These are phyloP conservation scores for Jacaranda copaia DNA, from an alignment of 257 asterid genomes.

Conservation along the genomic window DNA sequence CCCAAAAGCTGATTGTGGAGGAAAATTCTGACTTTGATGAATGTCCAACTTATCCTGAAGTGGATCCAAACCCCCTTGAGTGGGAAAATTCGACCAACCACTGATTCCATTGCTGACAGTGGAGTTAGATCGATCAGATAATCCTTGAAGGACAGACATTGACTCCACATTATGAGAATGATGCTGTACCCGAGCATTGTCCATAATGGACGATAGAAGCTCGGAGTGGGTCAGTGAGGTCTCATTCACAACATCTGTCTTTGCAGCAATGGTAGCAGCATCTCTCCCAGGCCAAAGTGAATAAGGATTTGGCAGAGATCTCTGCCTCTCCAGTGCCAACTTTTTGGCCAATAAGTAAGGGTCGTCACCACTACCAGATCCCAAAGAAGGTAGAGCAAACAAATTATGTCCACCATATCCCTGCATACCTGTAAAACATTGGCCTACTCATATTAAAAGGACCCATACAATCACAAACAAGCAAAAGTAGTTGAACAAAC, in stretches of 20 bases:
- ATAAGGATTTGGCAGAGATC: slow-evolving; percentile 68
- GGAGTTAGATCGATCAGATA: slow-evolving; percentile 59
- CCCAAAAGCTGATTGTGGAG: slow-evolving; percentile 70
- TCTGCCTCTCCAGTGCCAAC: slow-evolving; percentile 78
- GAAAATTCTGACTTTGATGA: slow-evolving; percentile 65
- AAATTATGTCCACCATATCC: slow-evolving; percentile 62
- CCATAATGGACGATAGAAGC: slow-evolving; percentile 55
- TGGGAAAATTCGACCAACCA: slow-evolving; percentile 77
- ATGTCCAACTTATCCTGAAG: slow-evolving; percentile 73
- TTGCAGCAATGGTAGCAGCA: slow-evolving; percentile 52
- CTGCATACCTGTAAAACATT: slow-evolving; percentile 66
- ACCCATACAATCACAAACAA: slow-evolving; percentile 28
- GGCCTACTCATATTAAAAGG: slow-evolving; percentile 26
- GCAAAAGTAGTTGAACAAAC: not conserved
- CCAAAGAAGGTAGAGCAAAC: slow-evolving; percentile 53
- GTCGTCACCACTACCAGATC: slow-evolving; percentile 62
- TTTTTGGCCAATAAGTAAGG: slow-evolving; percentile 65
- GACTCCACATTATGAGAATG: slow-evolving; percentile 70
- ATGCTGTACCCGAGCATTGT: slow-evolving; percentile 55
- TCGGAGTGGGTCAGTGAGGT: slow-evolving; percentile 57
- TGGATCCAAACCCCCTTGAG: slow-evolving; percentile 66
- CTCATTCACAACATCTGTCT: slow-evolving; percentile 59
- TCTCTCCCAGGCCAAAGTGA: slow-evolving; percentile 72
- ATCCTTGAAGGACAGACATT: slow-evolving; percentile 63
- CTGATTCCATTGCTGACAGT: slow-evolving; percentile 56